phyloP scores from a whole-genome alignment of 192 early-diverging fungal genomes.

The Umbelopsis ramanniana region DNA sequence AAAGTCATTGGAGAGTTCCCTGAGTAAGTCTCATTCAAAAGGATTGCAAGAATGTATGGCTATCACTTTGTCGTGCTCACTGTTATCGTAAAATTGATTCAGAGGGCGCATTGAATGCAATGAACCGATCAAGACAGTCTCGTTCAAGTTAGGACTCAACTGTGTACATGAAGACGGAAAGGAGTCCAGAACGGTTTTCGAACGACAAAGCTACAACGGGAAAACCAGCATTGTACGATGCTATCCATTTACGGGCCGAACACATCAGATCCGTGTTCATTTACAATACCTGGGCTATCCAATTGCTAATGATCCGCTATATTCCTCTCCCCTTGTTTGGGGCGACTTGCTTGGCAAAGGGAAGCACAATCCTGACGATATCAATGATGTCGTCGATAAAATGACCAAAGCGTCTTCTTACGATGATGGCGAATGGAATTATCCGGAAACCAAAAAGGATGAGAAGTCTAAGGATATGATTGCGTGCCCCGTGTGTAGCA shows the following conservation, averaged over 20 bases:
- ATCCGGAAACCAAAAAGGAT: constrained; percentile 6
- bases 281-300: constrained; percentile 91
- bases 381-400: constrained; percentile 32
- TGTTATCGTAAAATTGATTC: constrained; percentile 15
- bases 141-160: constrained; percentile 89
- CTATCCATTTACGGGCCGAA: constrained; percentile 88
- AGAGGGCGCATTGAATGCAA: constrained; percentile 66
- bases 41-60: background rate
- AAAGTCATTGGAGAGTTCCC: constrained; percentile 91
- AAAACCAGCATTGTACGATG: constrained; percentile 77
- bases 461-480: constrained; percentile 13
- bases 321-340: constrained; percentile 76
- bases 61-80: background rate
- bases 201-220: constrained; percentile 64
- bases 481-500: constrained; percentile 61
- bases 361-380: constrained; percentile 32
- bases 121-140: constrained; percentile 84
- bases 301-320: constrained; percentile 95
- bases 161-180: constrained; percentile 85
- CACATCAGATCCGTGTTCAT: constrained; percentile 98
- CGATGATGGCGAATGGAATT: constrained; percentile 31
- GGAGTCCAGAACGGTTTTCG: constrained; percentile 80
- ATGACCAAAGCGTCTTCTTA: constrained; percentile 18
- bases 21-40: constrained; percentile 39
- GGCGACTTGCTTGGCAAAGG: constrained; percentile 62